Evolutionary conservation across 306 rosid species (phyloP), one percentile per base, ranked within the genome.

Genomic region (Pyrus betulifolia): DNA sequence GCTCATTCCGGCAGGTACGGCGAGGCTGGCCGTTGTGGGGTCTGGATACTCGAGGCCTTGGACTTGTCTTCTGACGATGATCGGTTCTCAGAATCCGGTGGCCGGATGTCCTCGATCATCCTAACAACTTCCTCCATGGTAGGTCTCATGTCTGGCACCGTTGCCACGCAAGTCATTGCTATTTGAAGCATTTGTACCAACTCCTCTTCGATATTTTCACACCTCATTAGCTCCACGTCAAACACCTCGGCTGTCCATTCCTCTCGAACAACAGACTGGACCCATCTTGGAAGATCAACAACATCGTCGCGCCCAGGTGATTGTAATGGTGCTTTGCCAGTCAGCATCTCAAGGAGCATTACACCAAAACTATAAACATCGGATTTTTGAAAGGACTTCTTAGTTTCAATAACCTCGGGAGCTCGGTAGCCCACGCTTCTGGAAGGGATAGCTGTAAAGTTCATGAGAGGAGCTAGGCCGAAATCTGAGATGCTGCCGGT

Each of bases 201-300:
- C 78, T 95, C 98, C 69, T 94, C 98, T 87, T 92, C 98, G 67
- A 92, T 92, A 59, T 89, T 86, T 63, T 84, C 86, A 63, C 84
- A 84, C 73, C 84, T 89, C 92, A 89, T 90, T 1, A 94, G 87
- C 84, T 94, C 93, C 28, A 90, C 85, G 81, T 95, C 97, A 85
- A 95, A 92, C 76, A 95, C 98, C 91, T 95, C 98, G 13, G 93
- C 84, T 69, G 97, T 95, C 98, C 98, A 89, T 71, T 91, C 98
- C 84, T 91, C 97, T 70, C 96, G 80, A 8, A 94, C 98, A 59
- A 91, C 93, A 59, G 96, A 90, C 51, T 88, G 93, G 0, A 90
- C 96, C 98, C 98, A 95, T 74, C 86, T 91, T 30, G 98, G 97
- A 78, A 95, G 98, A 80, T 95, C 96, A 67, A 78, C 81, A 64